Percentiles rank a stretch among this genome's conserved stretches.
Evolutionary conservation across 2,329 filamentous ascomycete species (phyloP).

Genomic region (Aspergillus bombycis): DNA sequence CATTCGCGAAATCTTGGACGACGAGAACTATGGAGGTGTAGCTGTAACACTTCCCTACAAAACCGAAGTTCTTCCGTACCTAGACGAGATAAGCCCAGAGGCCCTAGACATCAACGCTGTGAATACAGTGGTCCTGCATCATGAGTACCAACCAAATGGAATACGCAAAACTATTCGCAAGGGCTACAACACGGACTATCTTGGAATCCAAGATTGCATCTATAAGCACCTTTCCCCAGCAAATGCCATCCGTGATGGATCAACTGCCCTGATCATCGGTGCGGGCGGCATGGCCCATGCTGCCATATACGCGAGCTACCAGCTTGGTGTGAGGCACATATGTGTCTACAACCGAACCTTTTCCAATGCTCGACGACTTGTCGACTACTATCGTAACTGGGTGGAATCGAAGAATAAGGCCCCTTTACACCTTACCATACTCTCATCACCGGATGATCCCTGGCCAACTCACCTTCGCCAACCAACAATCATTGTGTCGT

Average conservation of each 20-base stretch:
- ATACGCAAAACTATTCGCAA: background rate
- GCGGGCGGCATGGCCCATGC: background rate
- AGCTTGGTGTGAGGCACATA: background rate
- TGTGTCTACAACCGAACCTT: background rate
- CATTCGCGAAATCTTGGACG: background rate
- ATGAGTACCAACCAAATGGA: background rate
- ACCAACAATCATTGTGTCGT: background rate
- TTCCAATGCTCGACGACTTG: background rate
- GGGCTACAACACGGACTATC: background rate
- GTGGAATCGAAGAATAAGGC: background rate
- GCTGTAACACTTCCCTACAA: background rate
- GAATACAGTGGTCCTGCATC: background rate
- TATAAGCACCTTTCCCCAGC: background rate
- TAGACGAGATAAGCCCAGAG: background rate
- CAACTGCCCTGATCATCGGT: background rate
- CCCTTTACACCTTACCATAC: background rate
- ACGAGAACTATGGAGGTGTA: background rate
- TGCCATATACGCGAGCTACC: background rate
- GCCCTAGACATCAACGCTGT: background rate
- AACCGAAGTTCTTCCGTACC: background rate
- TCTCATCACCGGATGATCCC: background rate
- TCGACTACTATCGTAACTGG: background rate
- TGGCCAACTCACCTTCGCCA: background rate
- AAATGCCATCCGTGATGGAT: background rate
- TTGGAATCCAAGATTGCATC: background rate